These are phyloP conservation scores for Ceratobasidium sp. DNA, from an alignment of 1,284 basidiomycete species.

Conservation along the genomic window DNA sequence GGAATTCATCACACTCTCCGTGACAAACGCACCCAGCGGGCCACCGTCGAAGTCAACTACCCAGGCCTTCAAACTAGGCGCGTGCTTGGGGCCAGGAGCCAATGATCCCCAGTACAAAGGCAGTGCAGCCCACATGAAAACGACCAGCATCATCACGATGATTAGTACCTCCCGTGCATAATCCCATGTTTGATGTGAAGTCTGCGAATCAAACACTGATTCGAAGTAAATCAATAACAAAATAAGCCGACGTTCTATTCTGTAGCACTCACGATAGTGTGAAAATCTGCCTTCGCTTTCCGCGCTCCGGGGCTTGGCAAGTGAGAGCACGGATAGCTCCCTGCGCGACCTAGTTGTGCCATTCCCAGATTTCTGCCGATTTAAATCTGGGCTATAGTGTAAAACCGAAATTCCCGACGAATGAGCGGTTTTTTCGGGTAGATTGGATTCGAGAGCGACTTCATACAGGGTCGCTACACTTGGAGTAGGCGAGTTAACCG, in stretches of 20 bases:
- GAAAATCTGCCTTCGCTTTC: background rate
- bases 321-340: background rate
- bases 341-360: background rate
- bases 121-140: slow-evolving; percentile 8
- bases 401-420: slow-evolving; percentile 3
- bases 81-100: slow-evolving; percentile 31
- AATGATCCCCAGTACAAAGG: slow-evolving; percentile 43
- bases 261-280: background rate
- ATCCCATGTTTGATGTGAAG: background rate
- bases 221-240: background rate
- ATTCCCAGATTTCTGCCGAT: background rate
- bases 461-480: background rate
- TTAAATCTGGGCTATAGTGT: background rate
- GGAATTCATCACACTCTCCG: slow-evolving; percentile 53
- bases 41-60: slow-evolving; percentile 64
- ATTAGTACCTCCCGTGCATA: background rate
- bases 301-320: background rate
- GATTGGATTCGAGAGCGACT: background rate
- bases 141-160: slow-evolving; percentile 4
- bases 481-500: background rate
- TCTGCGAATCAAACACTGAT: background rate
- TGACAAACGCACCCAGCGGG: slow-evolving; percentile 58
- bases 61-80: slow-evolving; percentile 58
- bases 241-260: too few species aligned
- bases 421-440: background rate